Base-by-base conservation (phyloP, 2,329 filamentous ascomycete genomes). In the Diaporthe sp. region DNA sequence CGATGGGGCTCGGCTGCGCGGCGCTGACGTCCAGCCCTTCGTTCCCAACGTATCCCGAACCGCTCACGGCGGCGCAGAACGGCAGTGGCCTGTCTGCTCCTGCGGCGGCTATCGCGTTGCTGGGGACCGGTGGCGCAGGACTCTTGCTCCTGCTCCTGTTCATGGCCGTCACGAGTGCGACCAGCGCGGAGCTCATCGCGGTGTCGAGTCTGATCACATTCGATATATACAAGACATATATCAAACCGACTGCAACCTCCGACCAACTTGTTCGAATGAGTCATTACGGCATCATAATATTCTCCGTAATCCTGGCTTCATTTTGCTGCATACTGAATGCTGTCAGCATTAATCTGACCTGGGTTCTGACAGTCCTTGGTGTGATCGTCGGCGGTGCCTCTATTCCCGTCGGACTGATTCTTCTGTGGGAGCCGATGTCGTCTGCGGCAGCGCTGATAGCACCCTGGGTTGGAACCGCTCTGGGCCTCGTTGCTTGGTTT, bases 151-250 rank as follows among this genome's bases (percentile, higher is more conserved):
- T 87, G 6, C 80, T 86, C 22, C 81, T 87, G 0, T 87, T 87
- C 80, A 87, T 87, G 86, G 85, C 85, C 6, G 84, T 86, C 8
- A 87, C 86, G 0, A 82, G 80, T 6, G 83, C 83, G 0, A 86
- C 86, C 58, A 84, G 77, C 2, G 84, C 86, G 0, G 85, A 87
- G 73, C 81, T 87, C 7, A 86, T 87, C 22, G 85, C 82, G 4
- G 81, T 83, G 4, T 82, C 82, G 2, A 82, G 82, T 5, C 74
- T 85, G 3, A 77, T 84, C 38, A 84, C 83, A 0, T 85, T 85
- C 75, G 84, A 85, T 66, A 76, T 85, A 25, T 85, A 85, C 77
- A 82, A 82, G 68, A 81, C 82, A 15, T 85, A 84, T 70, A 77
- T 85, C 61, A 82, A 81, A 72, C 82, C 81, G 13, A 77, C 55